Base-by-base conservation (phyloP, 495 filamentous ascomycete genomes). In the Astrothelium subdiscretum region DNA sequence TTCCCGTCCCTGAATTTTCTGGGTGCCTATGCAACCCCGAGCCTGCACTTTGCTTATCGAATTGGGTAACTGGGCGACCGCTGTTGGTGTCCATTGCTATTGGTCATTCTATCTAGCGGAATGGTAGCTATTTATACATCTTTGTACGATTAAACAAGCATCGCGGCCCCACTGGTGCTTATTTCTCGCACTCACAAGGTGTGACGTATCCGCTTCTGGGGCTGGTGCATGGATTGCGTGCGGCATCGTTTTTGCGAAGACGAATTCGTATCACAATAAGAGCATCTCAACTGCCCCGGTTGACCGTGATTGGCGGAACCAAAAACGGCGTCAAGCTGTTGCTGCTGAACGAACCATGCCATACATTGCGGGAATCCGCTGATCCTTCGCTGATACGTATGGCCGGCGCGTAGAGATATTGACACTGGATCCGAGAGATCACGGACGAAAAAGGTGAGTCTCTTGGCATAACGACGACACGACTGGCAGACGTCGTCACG, bases 321-420 rank as follows among this genome's bases (percentile, higher is more conserved):
- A 42, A 59, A 59, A 35, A n/a, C 42, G 24, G 32, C 32, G 31
- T 61, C 59, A 12, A 61, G 31, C 3, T n/a, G 24, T 31, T 61
- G 42, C 38, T 61, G 59, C 42, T 51, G 48, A 11, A 61, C 29
- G 31, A 61, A 61, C 32, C 32, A 61, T 12, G 48, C 38, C 29
- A 61, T 42, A 31, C 35, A 48, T 51, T 61, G 59, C 15, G 59
- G 59, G 15, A 61, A 61, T 22, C 59, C 32, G 27, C 59, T 61
- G 32, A 61, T 15, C 42, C 24, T 51, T 20, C 42, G 42, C 5
- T 4, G 59, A 5, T 40, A 2, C 4, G 15, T 0, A 10, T 24
- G 1, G 35, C 13, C 27, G 4, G 31, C 20, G 10, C 59, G n/a
- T 4, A 61, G 29, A 15, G 29, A 0, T 29, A 61, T 44, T n/a